Base-by-base conservation (phyloP, 1,139 yeast genomes). In the Scheffersomyces parashehatae region DNA sequence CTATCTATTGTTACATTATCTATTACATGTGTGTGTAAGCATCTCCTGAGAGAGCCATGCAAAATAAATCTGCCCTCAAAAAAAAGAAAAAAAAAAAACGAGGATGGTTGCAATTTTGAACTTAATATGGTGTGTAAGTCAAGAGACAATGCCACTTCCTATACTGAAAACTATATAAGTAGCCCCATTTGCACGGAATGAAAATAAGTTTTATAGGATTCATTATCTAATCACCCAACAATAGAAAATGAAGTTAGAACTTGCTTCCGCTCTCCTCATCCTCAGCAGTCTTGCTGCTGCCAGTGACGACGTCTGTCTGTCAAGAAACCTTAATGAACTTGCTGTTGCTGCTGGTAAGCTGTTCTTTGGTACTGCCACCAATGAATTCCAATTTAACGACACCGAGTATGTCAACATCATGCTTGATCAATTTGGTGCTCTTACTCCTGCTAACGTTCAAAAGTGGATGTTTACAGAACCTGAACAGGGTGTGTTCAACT, bases 401-500 rank as follows among this genome's bases (percentile, higher is more conserved):
- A 31, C 15, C 11, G 12, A 14, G 8, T 31, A 31, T 13, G 20
- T n/a, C 20, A 13, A 31, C 4, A 14, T 31, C n/a, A 31, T 31
- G 35, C 35, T 31, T 8, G 35, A 14, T 3, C 35, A 31, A 14
- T 31, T 31, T n/a, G 35, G 35, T 31, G 15, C 35, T 31, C 15
- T 31, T 5, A 31, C 35, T 8, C 35, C 35, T 9, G 35, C 35
- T 7, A 31, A 31, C 13, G 35, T 31, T 31, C 35, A 31, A 31
- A 31, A 31, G 35, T 31, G 35, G 35, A 31, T 31, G 35, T 31
- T 10, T 13, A 31, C 35, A 7, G 35, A 31, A 15, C 35, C 35
- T 9, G 35, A 31, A 8, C 35, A 31, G n/a, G 35, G 35, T 6
- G 35, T 31, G 7, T 31, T 31, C n/a, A 31, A 31, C n/a, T 31